phyloP scores from a whole-genome alignment of 2,329 filamentous ascomycete genomes.

The Exophiala bonariae region DNA sequence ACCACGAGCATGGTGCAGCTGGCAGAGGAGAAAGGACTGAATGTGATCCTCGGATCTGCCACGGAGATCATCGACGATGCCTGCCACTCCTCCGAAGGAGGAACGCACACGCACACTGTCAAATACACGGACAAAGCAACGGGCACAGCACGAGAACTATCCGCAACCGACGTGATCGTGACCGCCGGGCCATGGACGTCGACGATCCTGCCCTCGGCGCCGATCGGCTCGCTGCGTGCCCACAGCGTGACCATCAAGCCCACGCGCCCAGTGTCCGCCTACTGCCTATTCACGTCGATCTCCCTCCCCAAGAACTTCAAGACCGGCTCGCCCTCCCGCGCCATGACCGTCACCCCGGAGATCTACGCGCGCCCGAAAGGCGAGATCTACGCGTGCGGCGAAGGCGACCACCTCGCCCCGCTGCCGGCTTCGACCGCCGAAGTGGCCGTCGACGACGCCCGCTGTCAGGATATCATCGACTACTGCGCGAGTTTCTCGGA shows the following conservation, averaged over 20 bases:
- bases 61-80: constrained; percentile 60
- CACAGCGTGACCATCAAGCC: constrained; percentile 64
- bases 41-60: constrained; percentile 68
- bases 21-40: constrained; percentile 67
- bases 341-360: constrained; percentile 75
- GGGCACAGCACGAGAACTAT: constrained; percentile 49
- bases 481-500: constrained; percentile 63
- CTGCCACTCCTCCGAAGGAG: not conserved
- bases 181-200: constrained; percentile 64
- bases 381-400: constrained; percentile 92
- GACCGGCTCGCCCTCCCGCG: constrained; percentile 52
- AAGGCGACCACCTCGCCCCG: constrained; percentile 74
- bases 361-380: constrained; percentile 88
- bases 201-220: constrained; percentile 52
- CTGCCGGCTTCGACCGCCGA: constrained; percentile 74
- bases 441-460: constrained; percentile 70
- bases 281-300: constrained; percentile 76
- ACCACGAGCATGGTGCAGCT: constrained; percentile 80
- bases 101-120: constrained; percentile 47
- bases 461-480: constrained; percentile 82
- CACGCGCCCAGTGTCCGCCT: constrained; percentile 49
- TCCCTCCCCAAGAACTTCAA: constrained; percentile 65
- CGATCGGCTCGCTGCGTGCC: constrained; percentile 61
- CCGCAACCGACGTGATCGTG: constrained; percentile 61
- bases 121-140: constrained; percentile 58